These are phyloP conservation scores for Diplodia intermedia DNA, from an alignment of 2,329 filamentous ascomycete species.

Conservation along the genomic window DNA sequence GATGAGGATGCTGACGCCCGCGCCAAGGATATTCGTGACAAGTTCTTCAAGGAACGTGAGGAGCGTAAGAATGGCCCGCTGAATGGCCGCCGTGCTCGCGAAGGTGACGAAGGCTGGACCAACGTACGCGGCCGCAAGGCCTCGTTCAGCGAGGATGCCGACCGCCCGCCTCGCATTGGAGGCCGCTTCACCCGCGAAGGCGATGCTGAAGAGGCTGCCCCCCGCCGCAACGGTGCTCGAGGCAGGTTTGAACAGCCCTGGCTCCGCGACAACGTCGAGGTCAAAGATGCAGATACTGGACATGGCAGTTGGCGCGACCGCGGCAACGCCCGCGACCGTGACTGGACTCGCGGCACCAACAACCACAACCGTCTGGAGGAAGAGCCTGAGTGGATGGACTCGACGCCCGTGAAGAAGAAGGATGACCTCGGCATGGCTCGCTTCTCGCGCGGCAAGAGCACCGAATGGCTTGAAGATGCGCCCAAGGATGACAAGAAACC, in stretches of 20 bases:
- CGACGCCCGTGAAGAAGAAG: constrained; percentile 54
- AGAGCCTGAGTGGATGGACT: constrained; percentile 31
- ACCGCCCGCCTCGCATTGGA: constrained; percentile 68
- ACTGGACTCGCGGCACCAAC: constrained; percentile 61
- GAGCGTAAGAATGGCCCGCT: constrained; percentile 43
- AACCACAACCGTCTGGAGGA: constrained; percentile 56
- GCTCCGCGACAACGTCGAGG: constrained; percentile 62
- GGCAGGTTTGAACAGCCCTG: constrained; percentile 75
- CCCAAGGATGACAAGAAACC: constrained; percentile 70
- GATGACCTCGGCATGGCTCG: constrained; percentile 60
- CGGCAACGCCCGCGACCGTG: constrained; percentile 59
- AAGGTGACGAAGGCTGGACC: constrained; percentile 75
- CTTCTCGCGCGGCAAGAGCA: constrained; percentile 45
- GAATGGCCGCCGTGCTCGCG: constrained; percentile 50
- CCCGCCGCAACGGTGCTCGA: constrained; percentile 70
- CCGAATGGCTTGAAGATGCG: constrained; percentile 84
- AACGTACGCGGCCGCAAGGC: constrained; percentile 73
- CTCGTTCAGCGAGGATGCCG: constrained; percentile 74
- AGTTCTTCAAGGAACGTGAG: constrained; percentile 54
- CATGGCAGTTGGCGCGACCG: constrained; percentile 66
- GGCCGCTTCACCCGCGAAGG: constrained; percentile 55
- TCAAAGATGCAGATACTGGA: constrained; percentile 57
- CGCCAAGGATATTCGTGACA: constrained; percentile 42
- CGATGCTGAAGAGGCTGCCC: constrained; percentile 56
- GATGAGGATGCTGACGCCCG: constrained; percentile 49